phyloP scores from a whole-genome alignment of 2,329 filamentous ascomycete species.

The Colletotrichum noveboracense region DNA sequence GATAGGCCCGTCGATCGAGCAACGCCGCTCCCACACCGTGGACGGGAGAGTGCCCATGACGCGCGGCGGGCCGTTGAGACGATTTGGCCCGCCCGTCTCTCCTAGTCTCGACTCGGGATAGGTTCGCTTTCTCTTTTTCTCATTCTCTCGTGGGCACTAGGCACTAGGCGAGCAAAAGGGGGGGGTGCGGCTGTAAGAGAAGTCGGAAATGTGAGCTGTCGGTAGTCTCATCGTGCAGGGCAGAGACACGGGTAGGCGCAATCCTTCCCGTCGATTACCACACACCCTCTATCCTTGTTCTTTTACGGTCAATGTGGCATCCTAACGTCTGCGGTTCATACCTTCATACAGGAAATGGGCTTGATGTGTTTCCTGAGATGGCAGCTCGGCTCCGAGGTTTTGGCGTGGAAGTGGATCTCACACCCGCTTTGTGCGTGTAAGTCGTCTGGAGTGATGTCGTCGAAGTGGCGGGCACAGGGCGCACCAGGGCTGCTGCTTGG shows the following conservation, averaged over 20 bases:
- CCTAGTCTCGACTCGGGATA: not conserved
- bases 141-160: not conserved
- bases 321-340: too few species aligned
- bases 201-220: not conserved
- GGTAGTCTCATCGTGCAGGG: not conserved
- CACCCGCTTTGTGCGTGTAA: not conserved
- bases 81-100: not conserved
- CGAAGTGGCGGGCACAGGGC: not conserved
- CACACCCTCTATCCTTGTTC: not conserved
- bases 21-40: not conserved
- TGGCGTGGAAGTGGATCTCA: not conserved
- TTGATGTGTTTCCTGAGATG: not conserved
- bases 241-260: not conserved
- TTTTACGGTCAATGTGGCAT: not conserved
- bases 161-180: not conserved
- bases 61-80: not conserved
- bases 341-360: not conserved
- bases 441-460: not conserved
- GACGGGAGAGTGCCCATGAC: not conserved
- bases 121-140: not conserved
- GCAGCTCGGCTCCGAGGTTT: conserved; percentile 1
- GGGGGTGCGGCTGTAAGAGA: not conserved
- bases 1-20: not conserved
- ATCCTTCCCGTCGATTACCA: not conserved
- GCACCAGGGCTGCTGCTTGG: not conserved